These are phyloP conservation scores for Onygenales sp. DNA, from an alignment of 2,329 filamentous ascomycete genomes.

Conservation along the genomic window DNA sequence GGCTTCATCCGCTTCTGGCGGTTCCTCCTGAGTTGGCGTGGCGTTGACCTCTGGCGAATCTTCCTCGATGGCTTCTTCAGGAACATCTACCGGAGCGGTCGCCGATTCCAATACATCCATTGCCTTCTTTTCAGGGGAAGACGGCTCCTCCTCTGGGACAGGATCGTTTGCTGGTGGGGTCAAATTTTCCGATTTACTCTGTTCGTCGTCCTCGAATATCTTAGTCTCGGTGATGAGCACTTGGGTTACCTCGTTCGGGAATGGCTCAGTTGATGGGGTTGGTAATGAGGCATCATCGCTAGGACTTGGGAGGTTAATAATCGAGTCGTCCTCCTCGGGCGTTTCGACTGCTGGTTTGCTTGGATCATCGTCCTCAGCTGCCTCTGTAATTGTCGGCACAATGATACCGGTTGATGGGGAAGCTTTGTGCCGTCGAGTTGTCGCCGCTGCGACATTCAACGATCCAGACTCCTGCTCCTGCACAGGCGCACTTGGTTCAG, in stretches of 20 bases:
- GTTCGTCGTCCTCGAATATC: background rate
- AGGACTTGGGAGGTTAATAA: slow-evolving; percentile 2
- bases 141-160: background rate
- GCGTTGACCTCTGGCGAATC: background rate
- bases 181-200: background rate
- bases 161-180: background rate
- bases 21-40: background rate
- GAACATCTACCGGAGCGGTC: background rate
- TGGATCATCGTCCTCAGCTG: slow-evolving; percentile 33
- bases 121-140: background rate
- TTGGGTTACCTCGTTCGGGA: background rate
- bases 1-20: background rate
- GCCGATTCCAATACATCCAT: background rate
- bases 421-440: slow-evolving; percentile 58
- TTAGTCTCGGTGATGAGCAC: background rate
- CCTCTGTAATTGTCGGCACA: slow-evolving; percentile 66
- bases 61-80: background rate
- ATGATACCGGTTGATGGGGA: slow-evolving; percentile 65
- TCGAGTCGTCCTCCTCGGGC: background rate
- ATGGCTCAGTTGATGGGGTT: background rate
- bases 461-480: background rate
- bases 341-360: slow-evolving; percentile 19
- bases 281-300: background rate
- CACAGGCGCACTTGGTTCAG: slow-evolving; percentile 11
- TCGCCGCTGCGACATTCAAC: slow-evolving; percentile 45